Evolutionary conservation across 2,329 filamentous ascomycete species (phyloP), one percentile per base, ranked within the genome.

Genomic region (Pseudocercospora vitis): DNA sequence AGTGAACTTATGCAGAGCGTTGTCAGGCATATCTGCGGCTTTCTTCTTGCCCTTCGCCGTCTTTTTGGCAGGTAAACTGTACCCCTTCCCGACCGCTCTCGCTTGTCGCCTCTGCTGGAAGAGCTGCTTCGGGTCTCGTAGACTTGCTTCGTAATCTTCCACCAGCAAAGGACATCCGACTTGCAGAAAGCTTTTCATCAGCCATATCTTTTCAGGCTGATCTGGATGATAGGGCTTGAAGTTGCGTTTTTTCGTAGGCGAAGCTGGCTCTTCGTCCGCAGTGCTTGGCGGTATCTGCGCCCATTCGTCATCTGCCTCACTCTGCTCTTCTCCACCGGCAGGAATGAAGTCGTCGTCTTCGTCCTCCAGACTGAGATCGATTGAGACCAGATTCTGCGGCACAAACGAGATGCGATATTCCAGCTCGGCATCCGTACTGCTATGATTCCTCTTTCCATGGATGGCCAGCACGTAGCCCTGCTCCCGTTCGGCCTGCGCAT

Each of bases 361-460:
- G 49, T 89, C 86, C 67, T 96, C 91, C 0, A 79, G 77, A 8
- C 83, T 81, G 19, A 96, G 73, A 64, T 95, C 84, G 32, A 97
- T 79, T 0, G 84, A 84, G 2, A 96, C 89, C 12, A 96, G 79
- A 24, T 88, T 81, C 2, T 83, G 78, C 0, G 94, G 94, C 3
- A 86, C 76, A 65, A 88, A 95, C 1, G 88, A 84, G 18, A 97
- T 73, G 5, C 92, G 85, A 7, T 96, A 70, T 68, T 97, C 92
- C 1, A 84, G 79, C 3, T 84, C 83, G 1, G 80, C 83, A 66
- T 95, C 92, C 0, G 87, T 91, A 48, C 82, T 85, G 37, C 83
- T 80, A 70, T 95, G 91, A 4, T 76, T 76, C 53, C 92, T 79
- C 45, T 80, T 81, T 3, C 80, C 84, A 49, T 85, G 84, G 7